A percentile compares a stretch with the other conserved stretches of the same genome.
phyloP scores from a whole-genome alignment of 2,329 filamentous ascomycete species.

The Cadophora sp. region DNA sequence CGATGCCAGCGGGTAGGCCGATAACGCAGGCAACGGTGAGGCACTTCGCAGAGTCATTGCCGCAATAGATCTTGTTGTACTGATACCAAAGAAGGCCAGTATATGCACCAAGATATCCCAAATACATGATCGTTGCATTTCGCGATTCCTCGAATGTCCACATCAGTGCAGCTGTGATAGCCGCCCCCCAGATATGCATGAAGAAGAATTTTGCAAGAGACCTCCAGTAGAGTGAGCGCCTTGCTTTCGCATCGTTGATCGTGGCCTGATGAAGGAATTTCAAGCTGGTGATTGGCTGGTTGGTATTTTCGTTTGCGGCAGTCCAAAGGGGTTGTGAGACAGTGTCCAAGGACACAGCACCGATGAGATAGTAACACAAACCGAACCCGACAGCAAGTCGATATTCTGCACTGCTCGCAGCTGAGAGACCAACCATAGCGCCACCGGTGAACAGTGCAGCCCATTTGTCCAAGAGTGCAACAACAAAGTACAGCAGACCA shows the following conservation, averaged over 20 bases:
- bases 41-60: conserved; percentile 55
- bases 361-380: conserved; percentile 50
- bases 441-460: conserved; percentile 39
- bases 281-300: conserved; percentile 10
- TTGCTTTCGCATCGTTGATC: conserved; percentile 43
- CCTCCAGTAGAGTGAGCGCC: conserved; percentile 43
- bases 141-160: conserved; percentile 56
- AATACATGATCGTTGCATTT: conserved; percentile 55
- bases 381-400: conserved; percentile 52
- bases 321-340: conserved; percentile 20
- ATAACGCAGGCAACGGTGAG: conserved; percentile 53
- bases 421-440: conserved; percentile 47
- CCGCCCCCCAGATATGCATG: conserved; percentile 47
- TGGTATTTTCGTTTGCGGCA: conserved; percentile 10
- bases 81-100: conserved; percentile 53
- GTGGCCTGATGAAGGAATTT: conserved; percentile 14
- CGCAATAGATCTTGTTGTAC: conserved; percentile 59
- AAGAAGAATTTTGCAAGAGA: conserved; percentile 53
- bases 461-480: conserved; percentile 47
- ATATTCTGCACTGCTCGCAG: conserved; percentile 46
- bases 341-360: conserved; percentile 48
- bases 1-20: conserved; percentile 55
- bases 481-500: conserved; percentile 48
- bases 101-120: conserved; percentile 43
- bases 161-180: conserved; percentile 52